Evolutionary conservation across 352 stramenopile species (phyloP).

Genomic region (Pythium aristosporum): DNA sequence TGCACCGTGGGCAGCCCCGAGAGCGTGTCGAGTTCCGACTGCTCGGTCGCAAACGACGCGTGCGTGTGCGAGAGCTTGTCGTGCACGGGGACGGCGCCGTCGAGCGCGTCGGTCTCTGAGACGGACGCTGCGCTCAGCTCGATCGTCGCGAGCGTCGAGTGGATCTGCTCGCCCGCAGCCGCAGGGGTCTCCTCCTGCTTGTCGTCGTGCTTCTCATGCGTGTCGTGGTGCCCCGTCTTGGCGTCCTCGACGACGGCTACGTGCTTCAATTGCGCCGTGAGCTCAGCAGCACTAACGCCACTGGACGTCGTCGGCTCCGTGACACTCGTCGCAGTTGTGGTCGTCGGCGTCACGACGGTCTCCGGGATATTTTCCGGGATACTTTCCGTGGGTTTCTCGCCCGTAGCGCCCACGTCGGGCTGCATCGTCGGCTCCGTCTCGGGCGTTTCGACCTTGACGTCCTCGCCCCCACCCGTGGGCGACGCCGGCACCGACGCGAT

Average conservation of each 20-base stretch:
- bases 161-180: conserved; percentile 7
- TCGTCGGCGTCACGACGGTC: not conserved
- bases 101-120: conserved; percentile 4
- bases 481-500: conserved; percentile 3
- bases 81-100: conserved; percentile 24
- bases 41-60: not conserved
- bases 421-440: conserved; percentile 11
- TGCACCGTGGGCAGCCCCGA: not conserved
- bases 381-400: conserved; percentile 1
- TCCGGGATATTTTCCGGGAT: not conserved
- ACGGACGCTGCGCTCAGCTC: conserved; percentile 16
- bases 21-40: conserved; percentile 11
- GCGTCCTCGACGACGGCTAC: not conserved
- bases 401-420: not conserved
- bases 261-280: conserved; percentile 8
- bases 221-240: not conserved
- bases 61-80: conserved; percentile 14
- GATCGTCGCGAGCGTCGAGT: conserved; percentile 16
- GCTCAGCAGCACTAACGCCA: conserved; percentile 7
- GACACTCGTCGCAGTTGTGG: not conserved
- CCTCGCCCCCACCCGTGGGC: not conserved
- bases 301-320: not conserved
- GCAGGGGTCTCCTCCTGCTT: not conserved
- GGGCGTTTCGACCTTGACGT: conserved; percentile 7
- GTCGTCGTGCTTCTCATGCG: not conserved